Conservation (phyloP, 2,329 filamentous ascomycete genomes). For the Epichloe bromicola region DNA sequence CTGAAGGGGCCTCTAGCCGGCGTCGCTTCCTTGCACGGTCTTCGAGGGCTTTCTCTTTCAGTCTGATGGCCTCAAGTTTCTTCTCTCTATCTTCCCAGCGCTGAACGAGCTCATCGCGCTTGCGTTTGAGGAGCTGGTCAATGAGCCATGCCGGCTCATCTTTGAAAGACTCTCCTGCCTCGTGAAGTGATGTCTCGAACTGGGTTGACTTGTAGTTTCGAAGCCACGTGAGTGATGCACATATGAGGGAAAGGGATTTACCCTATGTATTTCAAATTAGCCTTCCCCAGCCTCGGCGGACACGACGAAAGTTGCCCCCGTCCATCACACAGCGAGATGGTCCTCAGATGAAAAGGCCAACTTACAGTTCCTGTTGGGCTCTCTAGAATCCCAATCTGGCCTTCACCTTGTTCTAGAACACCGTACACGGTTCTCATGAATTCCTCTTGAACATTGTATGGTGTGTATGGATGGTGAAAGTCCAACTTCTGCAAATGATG, state of each 20-base stretch:
- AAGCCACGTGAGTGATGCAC: constrained; percentile 82
- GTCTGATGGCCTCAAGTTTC: constrained; percentile 52
- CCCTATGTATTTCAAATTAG: constrained; percentile 34
- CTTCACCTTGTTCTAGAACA: constrained; percentile 55
- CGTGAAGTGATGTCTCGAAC: constrained; percentile 40
- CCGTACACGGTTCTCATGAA: constrained; percentile 79
- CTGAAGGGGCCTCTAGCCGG: constrained; percentile 24
- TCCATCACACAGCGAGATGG: not conserved
- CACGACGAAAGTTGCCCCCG: not conserved
- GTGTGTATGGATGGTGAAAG: constrained; percentile 79
- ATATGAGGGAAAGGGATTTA: constrained; percentile 86
- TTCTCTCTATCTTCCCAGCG: constrained; percentile 61
- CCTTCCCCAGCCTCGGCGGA: too few species aligned
- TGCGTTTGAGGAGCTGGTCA: constrained; percentile 59
- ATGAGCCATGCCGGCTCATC: constrained; percentile 79
- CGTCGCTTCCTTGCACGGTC: constrained; percentile 34
- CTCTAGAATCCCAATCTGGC: constrained; percentile 78
- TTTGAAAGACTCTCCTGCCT: constrained; percentile 30
- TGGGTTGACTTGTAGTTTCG: constrained; percentile 57
- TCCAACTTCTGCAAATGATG: constrained; percentile 28
- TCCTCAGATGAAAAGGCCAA: not conserved
- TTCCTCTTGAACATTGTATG: constrained; percentile 75
- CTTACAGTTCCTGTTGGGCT: constrained; percentile 72
- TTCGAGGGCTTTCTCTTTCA: constrained; percentile 47
- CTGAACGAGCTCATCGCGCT: constrained; percentile 50